Evolutionary conservation across 208 protist genomes (phyloP), one percentile per base, ranked within the genome.

Genomic region (Crithidia brevicula): DNA sequence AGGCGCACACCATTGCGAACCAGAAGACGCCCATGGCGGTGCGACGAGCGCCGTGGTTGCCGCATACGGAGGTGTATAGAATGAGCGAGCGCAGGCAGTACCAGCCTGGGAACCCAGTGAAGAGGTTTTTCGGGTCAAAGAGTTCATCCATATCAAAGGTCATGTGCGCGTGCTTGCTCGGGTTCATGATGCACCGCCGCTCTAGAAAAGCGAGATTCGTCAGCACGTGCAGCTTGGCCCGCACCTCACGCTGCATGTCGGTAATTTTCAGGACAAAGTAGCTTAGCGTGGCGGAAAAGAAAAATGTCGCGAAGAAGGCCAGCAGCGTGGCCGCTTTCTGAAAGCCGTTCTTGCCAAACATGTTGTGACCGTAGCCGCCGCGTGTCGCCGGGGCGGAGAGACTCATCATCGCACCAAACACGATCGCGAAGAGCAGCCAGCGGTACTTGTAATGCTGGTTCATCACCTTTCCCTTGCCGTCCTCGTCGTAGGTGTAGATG

Each of bases 161-260:
- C 46, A 83, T 59, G 22, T 64, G 36, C 0, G 80, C 38, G 45
- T 83, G 64, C 25, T 71, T 61, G 58, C 84, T 91, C 1, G 89
- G 89, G 9, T 77, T 79, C 59, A 88, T 74, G 65, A 95, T 78
- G 74, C 82, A 86, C 30, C 65, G 72, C 18, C 70, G 66, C 59
- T 89, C 83, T 7, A 95, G 46, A 40, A 90, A 92, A 16, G 86
- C 89, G 20, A 91, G 50, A 20, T 89, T 64, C 2, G 86, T 85
- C 25, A 95, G 65, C 33, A 89, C 86, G 27, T 69, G 69, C 61
- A 95, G 77, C 76, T 92, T 88, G 10, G 80, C 82, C 9, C 52
- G 52, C 22, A 95, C 60, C 62, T 95, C 81, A 4, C 89, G 78
- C 63, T 92, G 85, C 84, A 92, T 92, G 74, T 95, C 89, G 6